Conservation (phyloP, 1,139 yeast genomes). For the Yamadazyma atlantica region DNA sequence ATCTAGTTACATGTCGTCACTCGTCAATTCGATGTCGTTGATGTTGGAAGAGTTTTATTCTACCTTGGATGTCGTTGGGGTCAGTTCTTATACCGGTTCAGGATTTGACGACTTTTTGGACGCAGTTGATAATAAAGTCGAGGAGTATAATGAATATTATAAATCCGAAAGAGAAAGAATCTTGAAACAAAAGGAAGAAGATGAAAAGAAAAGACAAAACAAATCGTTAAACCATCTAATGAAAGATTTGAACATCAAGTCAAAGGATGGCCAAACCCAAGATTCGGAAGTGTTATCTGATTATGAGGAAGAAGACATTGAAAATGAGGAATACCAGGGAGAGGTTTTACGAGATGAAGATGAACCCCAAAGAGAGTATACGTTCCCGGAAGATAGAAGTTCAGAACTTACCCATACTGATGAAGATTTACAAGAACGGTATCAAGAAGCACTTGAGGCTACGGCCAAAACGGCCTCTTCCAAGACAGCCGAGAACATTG, state of each 20-base stretch:
- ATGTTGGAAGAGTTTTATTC: slow-evolving; percentile 97
- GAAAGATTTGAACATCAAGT: slow-evolving; percentile 74
- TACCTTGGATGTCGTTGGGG: slow-evolving; percentile 87
- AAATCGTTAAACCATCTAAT: slow-evolving; percentile 69
- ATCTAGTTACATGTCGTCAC: slow-evolving; percentile 91
- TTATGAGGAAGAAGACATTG: slow-evolving; percentile 35
- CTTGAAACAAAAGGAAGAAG: slow-evolving; percentile 71
- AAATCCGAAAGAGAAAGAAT: slow-evolving; percentile 85
- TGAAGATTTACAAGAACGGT: slow-evolving; percentile 59
- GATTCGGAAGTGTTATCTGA: slow-evolving; percentile 74
- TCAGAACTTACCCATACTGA: slow-evolving; percentile 59
- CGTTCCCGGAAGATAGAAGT: slow-evolving; percentile 69
- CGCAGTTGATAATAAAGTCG: slow-evolving; percentile 83
- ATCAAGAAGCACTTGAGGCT: slow-evolving; percentile 69
- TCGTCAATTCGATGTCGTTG: slow-evolving; percentile 91
- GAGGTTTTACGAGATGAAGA: slow-evolving; percentile 65
- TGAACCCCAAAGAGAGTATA: slow-evolving; percentile 66
- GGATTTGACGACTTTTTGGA: slow-evolving; percentile 89
- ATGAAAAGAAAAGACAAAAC: slow-evolving; percentile 71
- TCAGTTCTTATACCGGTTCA: slow-evolving; percentile 86
- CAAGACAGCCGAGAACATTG: slow-evolving; percentile 69
- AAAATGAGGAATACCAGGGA: slow-evolving; percentile 59
- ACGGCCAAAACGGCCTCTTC: slow-evolving; percentile 62
- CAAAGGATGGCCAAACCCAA: slow-evolving; percentile 26
- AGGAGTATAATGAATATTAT: slow-evolving; percentile 82